These are phyloP conservation scores for Globisporangium emineosum DNA, from an alignment of 352 stramenopile species.

Conservation along the genomic window DNA sequence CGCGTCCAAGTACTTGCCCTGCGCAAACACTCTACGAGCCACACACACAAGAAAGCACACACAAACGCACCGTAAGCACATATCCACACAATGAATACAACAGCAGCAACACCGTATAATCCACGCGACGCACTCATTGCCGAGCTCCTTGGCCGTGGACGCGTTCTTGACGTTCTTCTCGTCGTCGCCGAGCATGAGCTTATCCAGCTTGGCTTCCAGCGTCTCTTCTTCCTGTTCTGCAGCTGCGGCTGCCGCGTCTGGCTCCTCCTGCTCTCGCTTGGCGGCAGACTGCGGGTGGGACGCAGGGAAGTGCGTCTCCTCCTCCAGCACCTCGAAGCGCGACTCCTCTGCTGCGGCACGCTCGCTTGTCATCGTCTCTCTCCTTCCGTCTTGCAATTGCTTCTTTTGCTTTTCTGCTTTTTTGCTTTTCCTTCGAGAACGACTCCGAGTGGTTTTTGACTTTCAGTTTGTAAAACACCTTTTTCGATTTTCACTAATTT, in stretches of 20 bases:
- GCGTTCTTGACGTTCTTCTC: conserved; percentile 61
- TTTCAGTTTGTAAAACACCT: no score
- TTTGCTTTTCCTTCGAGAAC: no score
- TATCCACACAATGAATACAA: background rate
- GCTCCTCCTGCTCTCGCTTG: conserved; percentile 10
- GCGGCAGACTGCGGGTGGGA: conserved; percentile 29
- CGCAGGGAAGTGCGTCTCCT: conserved; percentile 75
- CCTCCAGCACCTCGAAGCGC: conserved; percentile 84
- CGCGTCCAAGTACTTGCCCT: conserved; percentile 70
- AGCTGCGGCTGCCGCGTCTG: conserved; percentile 15
- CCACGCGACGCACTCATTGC: conserved; percentile 58
- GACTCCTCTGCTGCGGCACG: conserved; percentile 17
- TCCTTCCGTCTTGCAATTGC: no score
- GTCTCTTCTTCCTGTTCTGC: conserved; percentile 45
- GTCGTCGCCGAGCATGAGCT: conserved; percentile 44
- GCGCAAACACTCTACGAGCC: conserved; percentile 53
- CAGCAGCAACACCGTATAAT: background rate
- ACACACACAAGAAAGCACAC: background rate
- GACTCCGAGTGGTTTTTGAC: no score
- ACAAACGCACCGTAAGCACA: background rate
- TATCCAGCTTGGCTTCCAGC: conserved; percentile 61
- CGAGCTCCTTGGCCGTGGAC: conserved; percentile 76
- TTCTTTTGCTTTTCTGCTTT: no score
- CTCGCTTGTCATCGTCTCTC: conserved; percentile 16
- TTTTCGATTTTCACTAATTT: no score